These are phyloP conservation scores for Ceratobasidium sp. DNA, from an alignment of 1,284 basidiomycete species.

Conservation along the genomic window DNA sequence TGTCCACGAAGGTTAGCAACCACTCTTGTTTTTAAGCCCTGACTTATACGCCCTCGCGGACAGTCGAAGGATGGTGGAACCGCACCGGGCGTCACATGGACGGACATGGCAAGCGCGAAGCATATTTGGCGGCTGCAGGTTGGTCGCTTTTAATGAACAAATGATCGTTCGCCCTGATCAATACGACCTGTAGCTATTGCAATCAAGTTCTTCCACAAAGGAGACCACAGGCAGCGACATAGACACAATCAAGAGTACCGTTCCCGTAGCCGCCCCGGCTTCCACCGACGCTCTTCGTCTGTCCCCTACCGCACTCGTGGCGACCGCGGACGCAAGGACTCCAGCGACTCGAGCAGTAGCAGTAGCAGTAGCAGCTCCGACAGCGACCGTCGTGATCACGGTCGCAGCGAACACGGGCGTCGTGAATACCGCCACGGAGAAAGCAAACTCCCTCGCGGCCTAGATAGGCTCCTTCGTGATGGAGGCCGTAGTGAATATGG, in stretches of 20 bases:
- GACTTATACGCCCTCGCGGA: constrained; percentile 4
- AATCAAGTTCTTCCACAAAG: constrained; percentile 34
- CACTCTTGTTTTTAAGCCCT: not conserved
- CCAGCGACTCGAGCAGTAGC: not conserved
- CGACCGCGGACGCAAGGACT: not conserved
- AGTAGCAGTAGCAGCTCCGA: constrained; percentile 3
- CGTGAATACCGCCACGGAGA: not conserved
- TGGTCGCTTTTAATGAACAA: constrained; percentile 48
- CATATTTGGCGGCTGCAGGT: constrained; percentile 69
- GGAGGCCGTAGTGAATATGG: not conserved
- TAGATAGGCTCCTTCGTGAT: no score
- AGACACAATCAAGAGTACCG: constrained; percentile 1
- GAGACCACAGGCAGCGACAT: not conserved
- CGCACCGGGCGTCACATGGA: constrained; percentile 63
- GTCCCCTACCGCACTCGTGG: not conserved
- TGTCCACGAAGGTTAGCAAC: not conserved
- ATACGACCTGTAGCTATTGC: constrained; percentile 6
- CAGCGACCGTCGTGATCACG: not conserved
- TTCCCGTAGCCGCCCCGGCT: constrained; percentile 5
- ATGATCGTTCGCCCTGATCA: not conserved
- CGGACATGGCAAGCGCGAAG: constrained; percentile 62
- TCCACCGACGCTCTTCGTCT: not conserved
- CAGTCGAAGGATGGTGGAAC: constrained; percentile 60
- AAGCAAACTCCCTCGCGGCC: no score
- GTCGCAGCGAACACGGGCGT: not conserved